Percentiles rank a stretch among this genome's conserved stretches.
Conservation (phyloP, 495 filamentous ascomycete species). For the Corynascus novoguineensis region DNA sequence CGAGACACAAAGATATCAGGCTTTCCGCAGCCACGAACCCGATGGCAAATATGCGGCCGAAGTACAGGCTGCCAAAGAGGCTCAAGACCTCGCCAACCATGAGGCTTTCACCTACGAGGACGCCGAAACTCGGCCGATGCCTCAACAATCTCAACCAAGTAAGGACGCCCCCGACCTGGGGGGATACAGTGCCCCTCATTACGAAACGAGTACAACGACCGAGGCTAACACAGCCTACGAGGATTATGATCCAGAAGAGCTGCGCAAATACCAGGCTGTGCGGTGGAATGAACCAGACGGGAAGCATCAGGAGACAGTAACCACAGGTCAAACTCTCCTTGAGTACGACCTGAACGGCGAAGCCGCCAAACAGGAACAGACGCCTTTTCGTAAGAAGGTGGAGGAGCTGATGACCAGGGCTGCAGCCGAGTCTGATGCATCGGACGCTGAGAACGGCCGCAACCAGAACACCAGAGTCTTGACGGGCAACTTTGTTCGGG, state of each 20-base stretch:
- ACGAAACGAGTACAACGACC: constrained; percentile 2
- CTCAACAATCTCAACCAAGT: background rate
- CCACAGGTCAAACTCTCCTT: constrained; percentile 5
- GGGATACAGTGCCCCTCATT: constrained; percentile 21
- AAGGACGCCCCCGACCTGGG: constrained; percentile 20
- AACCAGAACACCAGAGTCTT: constrained; percentile 13
- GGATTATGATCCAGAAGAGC: constrained; percentile 9
- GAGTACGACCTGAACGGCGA: background rate
- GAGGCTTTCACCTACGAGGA: constrained; percentile 29
- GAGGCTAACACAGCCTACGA: background rate
- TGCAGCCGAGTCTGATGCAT: constrained; percentile 9
- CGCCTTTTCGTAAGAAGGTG: constrained; percentile 21
- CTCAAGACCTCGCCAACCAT: constrained; percentile 33
- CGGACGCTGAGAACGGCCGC: background rate
- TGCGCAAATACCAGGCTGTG: constrained; percentile 10
- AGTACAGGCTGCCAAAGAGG: constrained; percentile 15
- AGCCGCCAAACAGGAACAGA: constrained; percentile 5
- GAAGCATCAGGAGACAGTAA: background rate
- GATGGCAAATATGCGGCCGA: constrained; percentile 21
- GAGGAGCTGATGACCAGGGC: constrained; percentile 23
- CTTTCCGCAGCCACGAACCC: constrained; percentile 16
- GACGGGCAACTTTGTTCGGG: constrained; percentile 41
- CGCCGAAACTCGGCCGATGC: constrained; percentile 14
- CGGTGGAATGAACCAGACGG: constrained; percentile 21
- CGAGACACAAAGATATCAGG: background rate